phyloP scores from a whole-genome alignment of 2,329 filamentous ascomycete species.

The Chaetomium sp. region DNA sequence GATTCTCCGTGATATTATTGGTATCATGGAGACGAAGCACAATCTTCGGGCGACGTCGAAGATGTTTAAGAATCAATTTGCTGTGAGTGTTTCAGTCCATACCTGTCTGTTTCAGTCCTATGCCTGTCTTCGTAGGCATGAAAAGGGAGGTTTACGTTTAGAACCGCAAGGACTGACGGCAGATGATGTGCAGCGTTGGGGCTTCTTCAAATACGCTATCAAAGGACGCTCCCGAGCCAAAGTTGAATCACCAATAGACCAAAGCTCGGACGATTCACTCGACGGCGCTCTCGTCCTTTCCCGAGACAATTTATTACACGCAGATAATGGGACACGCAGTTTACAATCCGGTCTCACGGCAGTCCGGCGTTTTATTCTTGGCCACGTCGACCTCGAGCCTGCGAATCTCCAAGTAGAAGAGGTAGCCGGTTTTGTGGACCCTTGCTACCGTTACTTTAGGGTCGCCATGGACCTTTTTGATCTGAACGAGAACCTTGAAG shows the following conservation, averaged over 20 bases:
- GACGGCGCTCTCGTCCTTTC: conserved; percentile 4
- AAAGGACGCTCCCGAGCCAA: conserved; percentile 17
- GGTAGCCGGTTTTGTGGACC: conserved; percentile 20
- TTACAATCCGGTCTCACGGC: conserved; percentile 20
- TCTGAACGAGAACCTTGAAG: conserved; percentile 18
- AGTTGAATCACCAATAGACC: conserved; percentile 4
- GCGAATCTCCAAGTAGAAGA: conserved; percentile 16
- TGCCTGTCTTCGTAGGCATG: background rate
- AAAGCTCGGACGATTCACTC: conserved; percentile 8
- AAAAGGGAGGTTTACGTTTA: background rate
- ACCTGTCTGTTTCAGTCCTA: background rate
- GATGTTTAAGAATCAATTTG: conserved; percentile 26
- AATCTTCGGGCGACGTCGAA: conserved; percentile 24
- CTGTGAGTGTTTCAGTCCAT: too few species aligned
- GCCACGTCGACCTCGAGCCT: conserved; percentile 17
- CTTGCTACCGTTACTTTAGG: conserved; percentile 24
- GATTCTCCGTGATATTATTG: conserved; percentile 23
- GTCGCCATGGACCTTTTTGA: conserved; percentile 23
- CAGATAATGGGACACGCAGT: conserved; percentile 12
- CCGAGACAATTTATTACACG: conserved; percentile 10
- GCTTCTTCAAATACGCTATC: conserved; percentile 24
- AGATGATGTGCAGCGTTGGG: conserved; percentile 15
- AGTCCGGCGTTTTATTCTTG: conserved; percentile 21
- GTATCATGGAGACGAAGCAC: conserved; percentile 21
- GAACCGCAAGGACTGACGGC: background rate